Conservation (phyloP, 2,329 filamentous ascomycete genomes). For the Truncatella angustata region DNA sequence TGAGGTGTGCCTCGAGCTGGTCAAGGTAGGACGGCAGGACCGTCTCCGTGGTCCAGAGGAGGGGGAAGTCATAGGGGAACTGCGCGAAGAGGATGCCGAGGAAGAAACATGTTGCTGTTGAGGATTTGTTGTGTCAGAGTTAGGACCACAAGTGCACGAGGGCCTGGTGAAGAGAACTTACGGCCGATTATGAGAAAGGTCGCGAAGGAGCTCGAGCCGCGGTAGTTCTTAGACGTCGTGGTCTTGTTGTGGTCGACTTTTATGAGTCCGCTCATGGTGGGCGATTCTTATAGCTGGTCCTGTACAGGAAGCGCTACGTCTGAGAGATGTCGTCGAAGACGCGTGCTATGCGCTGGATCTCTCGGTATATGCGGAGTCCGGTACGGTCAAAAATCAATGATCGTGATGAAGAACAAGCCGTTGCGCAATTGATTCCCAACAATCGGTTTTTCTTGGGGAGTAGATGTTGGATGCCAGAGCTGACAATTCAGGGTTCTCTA, state of each 20-base stretch:
- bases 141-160: conserved; percentile 7
- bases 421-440: background rate
- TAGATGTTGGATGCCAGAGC: background rate
- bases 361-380: too few species aligned
- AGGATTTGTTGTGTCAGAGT: background rate
- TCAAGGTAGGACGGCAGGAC: conserved; percentile 70
- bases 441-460: background rate
- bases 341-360: too few species aligned
- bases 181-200: conserved; percentile 96
- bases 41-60: conserved; percentile 72
- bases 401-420: background rate
- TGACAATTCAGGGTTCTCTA: background rate
- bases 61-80: conserved; percentile 93
- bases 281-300: too few species aligned
- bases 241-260: conserved; percentile 54
- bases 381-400: background rate
- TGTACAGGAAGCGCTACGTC: too few species aligned
- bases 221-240: conserved; percentile 55
- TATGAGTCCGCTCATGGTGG: conserved; percentile 3
- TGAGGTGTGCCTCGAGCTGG: conserved; percentile 85
- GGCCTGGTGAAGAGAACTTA: conserved; percentile 48
- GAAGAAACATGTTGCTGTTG: conserved; percentile 86
- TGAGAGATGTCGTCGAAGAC: background rate
- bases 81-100: conserved; percentile 95
- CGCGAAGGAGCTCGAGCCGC: conserved; percentile 73